A percentile compares a stretch with the other conserved stretches of the same genome.
phyloP scores from a whole-genome alignment of 495 filamentous ascomycete species.

The Astrocystis sublimbata region DNA sequence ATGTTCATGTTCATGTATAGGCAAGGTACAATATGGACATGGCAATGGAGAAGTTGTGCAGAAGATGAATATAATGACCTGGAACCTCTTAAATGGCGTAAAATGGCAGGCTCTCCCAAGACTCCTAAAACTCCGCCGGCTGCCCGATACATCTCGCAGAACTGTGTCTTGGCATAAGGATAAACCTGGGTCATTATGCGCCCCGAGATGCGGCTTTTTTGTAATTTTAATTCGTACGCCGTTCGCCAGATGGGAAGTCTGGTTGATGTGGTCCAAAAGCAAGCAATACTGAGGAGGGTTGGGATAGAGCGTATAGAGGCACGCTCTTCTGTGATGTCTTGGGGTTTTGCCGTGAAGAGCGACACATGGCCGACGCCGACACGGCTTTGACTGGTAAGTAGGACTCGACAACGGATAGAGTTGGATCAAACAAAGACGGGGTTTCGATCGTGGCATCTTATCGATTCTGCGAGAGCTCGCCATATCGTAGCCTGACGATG shows the following conservation, averaged over 20 bases:
- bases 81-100: slow-evolving; percentile 12
- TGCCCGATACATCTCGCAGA: slow-evolving; percentile 32
- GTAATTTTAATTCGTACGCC: slow-evolving; percentile 36
- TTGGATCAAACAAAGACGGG: slow-evolving; percentile 15
- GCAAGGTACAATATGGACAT: slow-evolving; percentile 20
- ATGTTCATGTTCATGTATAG: slow-evolving; percentile 16
- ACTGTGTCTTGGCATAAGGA: slow-evolving; percentile 30
- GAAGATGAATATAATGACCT: slow-evolving; percentile 18
- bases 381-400: slow-evolving; percentile 1
- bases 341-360: slow-evolving; percentile 10
- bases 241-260: slow-evolving; percentile 37
- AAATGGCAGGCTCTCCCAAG: slow-evolving; percentile 22
- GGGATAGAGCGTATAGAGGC: slow-evolving; percentile 27
- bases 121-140: slow-evolving; percentile 37
- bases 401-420: slow-evolving; percentile 2
- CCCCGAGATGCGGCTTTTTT: slow-evolving; percentile 38
- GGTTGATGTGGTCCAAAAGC: slow-evolving; percentile 34
- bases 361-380: slow-evolving; percentile 16
- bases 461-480: slow-evolving; percentile 12
- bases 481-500: slow-evolving; percentile 11
- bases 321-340: slow-evolving; percentile 4
- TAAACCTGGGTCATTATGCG: slow-evolving; percentile 35
- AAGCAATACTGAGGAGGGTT: slow-evolving; percentile 26
- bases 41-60: slow-evolving; percentile 15
- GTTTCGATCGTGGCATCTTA: slow-evolving; percentile 18